These are phyloP conservation scores for Sclerotinia glacialis DNA, from an alignment of 2,329 filamentous ascomycete species.

Conservation along the genomic window DNA sequence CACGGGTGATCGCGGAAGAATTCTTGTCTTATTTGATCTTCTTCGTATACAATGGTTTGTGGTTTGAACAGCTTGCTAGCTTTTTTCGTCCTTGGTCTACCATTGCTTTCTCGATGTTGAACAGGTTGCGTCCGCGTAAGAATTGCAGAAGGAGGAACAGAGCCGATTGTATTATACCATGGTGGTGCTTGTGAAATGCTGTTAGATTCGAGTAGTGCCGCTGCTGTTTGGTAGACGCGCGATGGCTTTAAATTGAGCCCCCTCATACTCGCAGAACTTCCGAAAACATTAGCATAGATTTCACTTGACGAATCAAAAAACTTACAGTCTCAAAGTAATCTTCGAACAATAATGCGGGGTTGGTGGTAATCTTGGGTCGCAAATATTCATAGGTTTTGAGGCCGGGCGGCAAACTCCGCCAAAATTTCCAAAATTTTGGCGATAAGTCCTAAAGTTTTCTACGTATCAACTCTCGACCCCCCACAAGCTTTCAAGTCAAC, in stretches of 20 bases:
- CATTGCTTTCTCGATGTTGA: slow-evolving; percentile 43
- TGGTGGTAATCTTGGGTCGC: slow-evolving; percentile 12
- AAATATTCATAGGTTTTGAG: slow-evolving; percentile 19
- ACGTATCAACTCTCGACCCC: slow-evolving; percentile 19
- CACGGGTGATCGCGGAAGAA: slow-evolving; percentile 97
- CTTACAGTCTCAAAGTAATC: slow-evolving; percentile 10
- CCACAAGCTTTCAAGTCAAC: slow-evolving; percentile 18
- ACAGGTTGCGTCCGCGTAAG: slow-evolving; percentile 53
- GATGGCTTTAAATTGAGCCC: slow-evolving; percentile 43
- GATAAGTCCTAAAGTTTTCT: slow-evolving; percentile 16
- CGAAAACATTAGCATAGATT: neutral
- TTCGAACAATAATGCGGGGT: slow-evolving; percentile 14
- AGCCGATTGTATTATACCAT: slow-evolving; percentile 39
- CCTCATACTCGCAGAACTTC: slow-evolving; percentile 30
- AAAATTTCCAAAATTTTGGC: slow-evolving; percentile 17
- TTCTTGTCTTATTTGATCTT: slow-evolving; percentile 73
- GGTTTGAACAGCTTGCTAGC: slow-evolving; percentile 79
- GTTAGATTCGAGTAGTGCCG: slow-evolving; percentile 45
- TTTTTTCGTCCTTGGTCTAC: slow-evolving; percentile 49
- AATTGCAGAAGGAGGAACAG: slow-evolving; percentile 55
- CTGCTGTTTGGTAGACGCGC: slow-evolving; percentile 48
- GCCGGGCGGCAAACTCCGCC: slow-evolving; percentile 17
- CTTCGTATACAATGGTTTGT: slow-evolving; percentile 71
- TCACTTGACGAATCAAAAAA: neutral
- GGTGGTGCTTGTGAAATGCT: slow-evolving; percentile 41